Base-by-base conservation (phyloP, 345 rosid species). In the Gossypium anomalum region DNA sequence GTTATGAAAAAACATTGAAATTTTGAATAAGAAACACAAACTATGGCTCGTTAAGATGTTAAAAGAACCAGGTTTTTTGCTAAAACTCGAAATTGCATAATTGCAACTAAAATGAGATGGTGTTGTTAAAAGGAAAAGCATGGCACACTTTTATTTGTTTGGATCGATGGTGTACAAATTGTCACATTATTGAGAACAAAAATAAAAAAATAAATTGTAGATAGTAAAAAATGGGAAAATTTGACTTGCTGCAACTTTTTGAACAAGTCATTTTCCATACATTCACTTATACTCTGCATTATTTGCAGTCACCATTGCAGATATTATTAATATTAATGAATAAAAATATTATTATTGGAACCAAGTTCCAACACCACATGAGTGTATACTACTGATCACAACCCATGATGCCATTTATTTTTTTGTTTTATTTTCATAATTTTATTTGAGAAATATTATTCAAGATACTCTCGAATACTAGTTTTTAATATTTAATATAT, bases 361-460 rank as follows among this genome's bases (percentile, higher is more conserved):
- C 77, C 92, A 88, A 87, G 85, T 90, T 84, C 88, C 92, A 84
- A 88, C 70, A 81, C 83, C 48, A 69, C 78, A 80, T 70, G 27
- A 70, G 72, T 64, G 74, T 65, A 65, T 34, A 16, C 78, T 71
- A 57, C 29, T 11, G 38, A 34, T 9, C 38, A 79, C 49, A 45
- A 20, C 75, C 81, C 66, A 75, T 67, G 23, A 68, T 69, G 66
- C 67, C 75, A 22, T 19, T 44, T 61, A 25, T 63, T 38, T n/a
- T 44, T 34, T 62, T 34, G 8, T 8, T 17, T 34, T 34, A 34
- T 23, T 63, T 62, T 2, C 16, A 43, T 9, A 29, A 17, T 34
- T 62, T 22, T 7, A 62, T 34, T 62, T 34, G 1, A 62, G 11
- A 16, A 16, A 52, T 52, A 34, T 34, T 34, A 34, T 34, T 34